These are phyloP conservation scores for Zygosaccharomyces rouxii DNA, from an alignment of 805 yeast genomes.

Conservation along the genomic window DNA sequence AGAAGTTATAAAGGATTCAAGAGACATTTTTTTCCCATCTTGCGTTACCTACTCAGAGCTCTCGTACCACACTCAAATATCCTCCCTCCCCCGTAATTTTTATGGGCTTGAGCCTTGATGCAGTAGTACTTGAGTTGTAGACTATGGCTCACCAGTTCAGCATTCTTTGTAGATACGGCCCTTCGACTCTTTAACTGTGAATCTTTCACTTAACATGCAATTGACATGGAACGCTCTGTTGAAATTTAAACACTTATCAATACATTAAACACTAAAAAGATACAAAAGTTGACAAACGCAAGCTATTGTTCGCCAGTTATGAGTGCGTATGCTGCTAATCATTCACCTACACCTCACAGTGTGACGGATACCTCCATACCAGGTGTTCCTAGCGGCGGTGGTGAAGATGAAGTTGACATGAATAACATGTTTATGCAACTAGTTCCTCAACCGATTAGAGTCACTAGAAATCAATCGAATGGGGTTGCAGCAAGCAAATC, in stretches of 20 bases:
- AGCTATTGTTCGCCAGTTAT: background rate
- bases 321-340: slow-evolving; percentile 12
- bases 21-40: too few relatives aligned
- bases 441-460: slow-evolving; percentile 29
- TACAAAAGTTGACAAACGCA: too few relatives aligned
- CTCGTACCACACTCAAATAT: too few relatives aligned
- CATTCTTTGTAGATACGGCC: too few relatives aligned
- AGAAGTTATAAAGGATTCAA: too few relatives aligned
- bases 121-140: too few relatives aligned
- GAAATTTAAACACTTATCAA: background rate
- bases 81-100: too few relatives aligned
- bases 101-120: too few relatives aligned
- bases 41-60: too few relatives aligned
- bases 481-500: slow-evolving; percentile 23
- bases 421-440: slow-evolving; percentile 24
- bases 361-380: slow-evolving; percentile 7
- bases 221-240: background rate
- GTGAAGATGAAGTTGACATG: slow-evolving; percentile 8
- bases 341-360: slow-evolving; percentile 16
- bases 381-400: slow-evolving; percentile 7
- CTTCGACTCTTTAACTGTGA: too few relatives aligned
- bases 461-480: slow-evolving; percentile 30
- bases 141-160: too few relatives aligned
- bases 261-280: background rate
- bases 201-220: too few relatives aligned